These are phyloP conservation scores for Epithele typhae DNA, from an alignment of 768 basidiomycete genomes.

Conservation along the genomic window DNA sequence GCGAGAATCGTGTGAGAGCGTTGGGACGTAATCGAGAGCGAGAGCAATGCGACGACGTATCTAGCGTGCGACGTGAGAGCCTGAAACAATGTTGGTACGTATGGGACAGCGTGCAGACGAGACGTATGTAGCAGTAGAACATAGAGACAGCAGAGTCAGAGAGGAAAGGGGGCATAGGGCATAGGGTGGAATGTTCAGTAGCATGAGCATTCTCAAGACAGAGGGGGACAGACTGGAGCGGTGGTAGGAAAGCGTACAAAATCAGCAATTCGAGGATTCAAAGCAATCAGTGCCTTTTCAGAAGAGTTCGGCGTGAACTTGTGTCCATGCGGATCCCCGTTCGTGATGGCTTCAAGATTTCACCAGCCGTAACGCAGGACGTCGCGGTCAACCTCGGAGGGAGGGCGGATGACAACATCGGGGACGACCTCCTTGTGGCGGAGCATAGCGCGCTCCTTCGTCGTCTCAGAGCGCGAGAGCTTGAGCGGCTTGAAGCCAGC, in stretches of 20 bases:
- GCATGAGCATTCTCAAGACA: slow-evolving; percentile 6
- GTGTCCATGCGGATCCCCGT: no score
- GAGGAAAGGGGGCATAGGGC: slow-evolving; percentile 11
- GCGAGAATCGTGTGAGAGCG: slow-evolving; percentile 7
- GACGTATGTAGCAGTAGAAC: slow-evolving; percentile 6
- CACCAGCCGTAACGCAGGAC: slow-evolving; percentile 42
- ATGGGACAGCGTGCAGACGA: slow-evolving; percentile 11
- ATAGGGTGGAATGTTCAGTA: slow-evolving; percentile 4
- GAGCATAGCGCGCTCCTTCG: slow-evolving; percentile 53
- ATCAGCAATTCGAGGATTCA: slow-evolving; percentile 5
- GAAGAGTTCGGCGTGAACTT: background rate
- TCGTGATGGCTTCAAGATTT: no score
- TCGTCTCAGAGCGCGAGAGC: slow-evolving; percentile 60
- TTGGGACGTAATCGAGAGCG: slow-evolving; percentile 10
- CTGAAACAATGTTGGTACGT: slow-evolving; percentile 2
- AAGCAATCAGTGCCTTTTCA: slow-evolving; percentile 14
- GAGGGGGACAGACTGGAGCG: background rate
- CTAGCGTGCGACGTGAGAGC: slow-evolving; percentile 14
- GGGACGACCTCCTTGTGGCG: slow-evolving; percentile 55
- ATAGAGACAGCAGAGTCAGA: slow-evolving; percentile 7
- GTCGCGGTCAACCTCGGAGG: slow-evolving; percentile 45
- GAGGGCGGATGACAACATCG: slow-evolving; percentile 57
- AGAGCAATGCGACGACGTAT: slow-evolving; percentile 3
- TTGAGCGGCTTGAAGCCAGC: slow-evolving; percentile 55
- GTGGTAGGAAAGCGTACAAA: slow-evolving; percentile 4